Base-by-base conservation (phyloP, 2,329 filamentous ascomycete species). In the Trichoderma lentiforme region DNA sequence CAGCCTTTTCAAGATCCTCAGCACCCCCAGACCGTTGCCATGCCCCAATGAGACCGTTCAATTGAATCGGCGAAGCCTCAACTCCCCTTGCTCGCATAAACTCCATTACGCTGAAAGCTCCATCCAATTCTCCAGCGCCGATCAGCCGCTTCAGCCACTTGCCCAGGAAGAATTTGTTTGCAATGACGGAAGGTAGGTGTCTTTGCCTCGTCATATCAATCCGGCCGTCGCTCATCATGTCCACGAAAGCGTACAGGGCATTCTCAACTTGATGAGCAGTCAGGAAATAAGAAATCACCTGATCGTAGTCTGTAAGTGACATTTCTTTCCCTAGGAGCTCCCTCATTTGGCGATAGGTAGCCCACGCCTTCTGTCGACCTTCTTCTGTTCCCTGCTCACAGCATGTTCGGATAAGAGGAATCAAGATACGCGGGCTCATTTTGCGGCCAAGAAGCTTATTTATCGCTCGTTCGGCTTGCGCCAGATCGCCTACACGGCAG, bases 101-200 rank as follows among this genome's bases (percentile, higher is more conserved):
- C 15, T 92, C 87, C 32, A 96, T 84, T 9, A 97, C 93, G 73
- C 89, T 88, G 67, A 88, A 86, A 3, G 93, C 93, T 2, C 91
- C 92, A 71, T 92, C 88, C 15, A 93, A 82, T 74, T 94, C 88
- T 2, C 90, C 90, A 72, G 90, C 88, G 18, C 91, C 91, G 71
- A 97, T 92, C 9, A 97, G 87, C 64, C 92, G 90, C 81, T 95
- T 95, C 77, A 97, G 87, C 95, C 94, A 97, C 76, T 93, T 95
- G 39, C 91, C 92, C 75, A 94, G 92, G 81, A 97, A 93, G 81
- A 94, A 95, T 74, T 91, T 90, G 80, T 97, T 96, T 64, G 83
- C 84, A 51, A 89, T 81, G 9, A 83, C 81, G 1, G 83, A 82
- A 1, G 87, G 87, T 71, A 89, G 80, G 21, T 79, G 76, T 65